phyloP scores from a whole-genome alignment of 1,284 basidiomycete genomes.

The Pseudomicrostroma phylloplanum region DNA sequence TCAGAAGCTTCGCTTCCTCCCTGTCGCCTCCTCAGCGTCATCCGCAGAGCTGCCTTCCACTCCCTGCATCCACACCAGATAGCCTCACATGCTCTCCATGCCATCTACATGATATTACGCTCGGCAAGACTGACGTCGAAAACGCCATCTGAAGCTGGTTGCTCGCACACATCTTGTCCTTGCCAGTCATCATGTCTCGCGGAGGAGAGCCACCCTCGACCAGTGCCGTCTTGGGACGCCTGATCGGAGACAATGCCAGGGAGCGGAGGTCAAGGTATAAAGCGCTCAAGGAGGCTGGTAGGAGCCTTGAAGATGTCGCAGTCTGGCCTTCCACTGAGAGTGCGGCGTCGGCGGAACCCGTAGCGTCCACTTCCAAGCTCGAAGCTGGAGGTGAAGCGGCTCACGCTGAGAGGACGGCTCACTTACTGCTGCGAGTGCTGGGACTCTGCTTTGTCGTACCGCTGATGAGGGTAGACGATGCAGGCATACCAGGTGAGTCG shows the following conservation, averaged over 20 bases:
- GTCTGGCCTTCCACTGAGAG: not conserved
- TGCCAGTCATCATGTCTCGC: not conserved
- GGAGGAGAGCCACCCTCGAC: not conserved
- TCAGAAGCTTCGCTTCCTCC: no score
- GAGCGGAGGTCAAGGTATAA: not conserved
- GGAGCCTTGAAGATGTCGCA: not conserved
- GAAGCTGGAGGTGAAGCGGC: not conserved
- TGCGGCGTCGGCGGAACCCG: not conserved
- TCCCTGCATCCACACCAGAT: no score
- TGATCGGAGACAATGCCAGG: not conserved
- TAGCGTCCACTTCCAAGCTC: not conserved
- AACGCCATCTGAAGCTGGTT: no score
- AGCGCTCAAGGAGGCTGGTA: not conserved
- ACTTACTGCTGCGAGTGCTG: slow-evolving; percentile 10
- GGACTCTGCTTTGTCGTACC: slow-evolving; percentile 13
- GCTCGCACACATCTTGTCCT: no score
- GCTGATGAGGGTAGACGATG: not conserved
- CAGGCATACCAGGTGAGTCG: not conserved
- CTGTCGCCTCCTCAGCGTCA: no score
- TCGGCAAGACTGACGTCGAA: no score
- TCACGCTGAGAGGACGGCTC: slow-evolving; percentile 2
- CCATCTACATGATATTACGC: no score
- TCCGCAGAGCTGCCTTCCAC: no score
- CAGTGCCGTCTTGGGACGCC: not conserved
- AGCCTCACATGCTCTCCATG: no score